Evolutionary conservation across 106 monocot genomes (phyloP).

Genomic region (Phalaenopsis equestris): DNA sequence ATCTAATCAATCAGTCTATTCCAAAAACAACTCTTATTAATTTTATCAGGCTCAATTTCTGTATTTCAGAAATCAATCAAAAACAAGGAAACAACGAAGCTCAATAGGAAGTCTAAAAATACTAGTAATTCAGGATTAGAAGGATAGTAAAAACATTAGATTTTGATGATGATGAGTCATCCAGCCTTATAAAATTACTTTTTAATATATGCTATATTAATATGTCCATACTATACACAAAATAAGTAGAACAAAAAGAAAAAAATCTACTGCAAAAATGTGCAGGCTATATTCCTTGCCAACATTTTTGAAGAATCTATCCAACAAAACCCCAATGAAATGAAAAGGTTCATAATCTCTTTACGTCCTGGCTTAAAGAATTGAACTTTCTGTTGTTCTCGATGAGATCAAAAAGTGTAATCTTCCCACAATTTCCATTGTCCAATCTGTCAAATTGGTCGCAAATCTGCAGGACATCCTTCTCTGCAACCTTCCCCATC

Average conservation of each 20-base stretch:
- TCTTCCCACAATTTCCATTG: conserved; percentile 73
- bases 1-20: too few relatives aligned
- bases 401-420: conserved; percentile 58
- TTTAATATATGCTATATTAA: background rate
- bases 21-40: too few relatives aligned
- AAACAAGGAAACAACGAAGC: too few relatives aligned
- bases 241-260: background rate
- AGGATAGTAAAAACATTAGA: too few relatives aligned
- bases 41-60: background rate
- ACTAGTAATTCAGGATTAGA: too few relatives aligned
- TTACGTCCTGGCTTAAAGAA: background rate
- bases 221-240: background rate
- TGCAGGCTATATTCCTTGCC: background rate
- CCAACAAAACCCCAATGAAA: background rate
- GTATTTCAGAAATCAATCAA: too few relatives aligned
- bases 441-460: conserved; percentile 67
- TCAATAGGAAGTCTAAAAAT: too few relatives aligned
- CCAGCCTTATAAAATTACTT: background rate
- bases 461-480: conserved; percentile 64
- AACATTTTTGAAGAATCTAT: background rate
- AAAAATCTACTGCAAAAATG: background rate
- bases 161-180: background rate
- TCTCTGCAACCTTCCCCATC: conserved; percentile 86
- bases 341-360: background rate
- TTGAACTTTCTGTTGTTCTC: conserved; percentile 11